Evolutionary conservation across 441 rosid species (phyloP).

Genomic region (Corymbia citriodora): DNA sequence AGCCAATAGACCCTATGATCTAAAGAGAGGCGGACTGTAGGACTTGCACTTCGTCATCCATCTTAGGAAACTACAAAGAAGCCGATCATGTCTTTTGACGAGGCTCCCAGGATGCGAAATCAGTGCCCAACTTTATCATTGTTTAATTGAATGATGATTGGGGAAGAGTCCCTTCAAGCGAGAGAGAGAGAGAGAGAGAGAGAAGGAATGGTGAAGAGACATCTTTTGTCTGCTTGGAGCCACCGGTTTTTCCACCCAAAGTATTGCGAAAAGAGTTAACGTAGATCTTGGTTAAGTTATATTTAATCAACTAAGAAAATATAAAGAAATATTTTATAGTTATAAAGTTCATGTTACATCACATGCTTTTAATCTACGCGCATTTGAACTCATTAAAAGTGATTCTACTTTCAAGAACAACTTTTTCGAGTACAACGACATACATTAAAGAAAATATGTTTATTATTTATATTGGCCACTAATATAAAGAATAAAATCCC

Average conservation of each 20-base stretch:
- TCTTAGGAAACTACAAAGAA: not conserved
- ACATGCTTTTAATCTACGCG: not conserved
- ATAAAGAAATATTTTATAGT: not conserved
- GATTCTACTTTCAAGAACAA: not conserved
- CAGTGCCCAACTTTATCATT: not conserved
- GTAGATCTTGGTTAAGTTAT: not conserved
- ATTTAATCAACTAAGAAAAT: not conserved
- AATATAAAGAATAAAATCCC: not conserved
- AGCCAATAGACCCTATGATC: not conserved
- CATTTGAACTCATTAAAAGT: not conserved
- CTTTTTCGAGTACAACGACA: not conserved
- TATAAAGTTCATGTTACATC: not conserved
- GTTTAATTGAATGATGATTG: not conserved
- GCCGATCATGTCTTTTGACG: not conserved
- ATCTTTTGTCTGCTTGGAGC: not conserved
- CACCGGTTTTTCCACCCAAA: not conserved
- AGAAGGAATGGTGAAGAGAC: not conserved
- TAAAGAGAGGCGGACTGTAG: not conserved
- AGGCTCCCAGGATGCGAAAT: not conserved
- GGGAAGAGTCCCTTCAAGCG: not conserved
- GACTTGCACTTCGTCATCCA: not conserved
- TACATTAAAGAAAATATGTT: not conserved
- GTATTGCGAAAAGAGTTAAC: not conserved
- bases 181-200: not conserved
- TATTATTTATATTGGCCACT: not conserved